Conservation (phyloP, 768 basidiomycete genomes). For the Obba rivulosa region DNA sequence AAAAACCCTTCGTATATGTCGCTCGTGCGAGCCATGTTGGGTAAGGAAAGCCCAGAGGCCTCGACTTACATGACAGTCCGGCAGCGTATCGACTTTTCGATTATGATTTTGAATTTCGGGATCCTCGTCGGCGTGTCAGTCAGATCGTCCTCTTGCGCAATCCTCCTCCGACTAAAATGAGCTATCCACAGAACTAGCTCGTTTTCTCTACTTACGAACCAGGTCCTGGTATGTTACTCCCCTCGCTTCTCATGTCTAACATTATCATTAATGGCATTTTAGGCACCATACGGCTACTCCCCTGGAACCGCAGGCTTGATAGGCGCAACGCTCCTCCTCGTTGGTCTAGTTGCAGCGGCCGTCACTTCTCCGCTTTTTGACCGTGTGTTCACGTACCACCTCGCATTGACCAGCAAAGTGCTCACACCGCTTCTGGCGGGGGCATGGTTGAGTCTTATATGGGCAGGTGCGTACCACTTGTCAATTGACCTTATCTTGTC, state of each 20-base stretch:
- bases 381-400: conserved; percentile 71
- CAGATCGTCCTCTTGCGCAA: background rate
- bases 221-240: conserved; percentile 59
- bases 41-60: conserved; percentile 20
- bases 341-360: conserved; percentile 66
- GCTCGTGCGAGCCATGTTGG: conserved; percentile 51
- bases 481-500: too few species aligned
- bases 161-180: background rate
- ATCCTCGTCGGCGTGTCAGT: conserved; percentile 59
- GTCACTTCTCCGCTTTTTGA: conserved; percentile 74
- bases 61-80: conserved; percentile 47
- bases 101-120: conserved; percentile 58
- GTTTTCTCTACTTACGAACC: conserved; percentile 60
- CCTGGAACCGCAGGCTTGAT: conserved; percentile 61
- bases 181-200: conserved; percentile 44
- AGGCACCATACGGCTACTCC: conserved; percentile 74
- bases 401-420: conserved; percentile 54
- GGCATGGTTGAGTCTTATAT: conserved; percentile 71
- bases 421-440: conserved; percentile 56
- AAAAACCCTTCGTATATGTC: conserved; percentile 46
- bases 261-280: background rate
- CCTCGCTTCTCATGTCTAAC: background rate
- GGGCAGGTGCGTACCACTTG: conserved; percentile 53
- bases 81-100: conserved; percentile 67
- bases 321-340: conserved; percentile 61